Evolutionary conservation across 768 basidiomycete species (phyloP), one percentile per base, ranked within the genome.

Genomic region (Coprinellus micaceus): DNA sequence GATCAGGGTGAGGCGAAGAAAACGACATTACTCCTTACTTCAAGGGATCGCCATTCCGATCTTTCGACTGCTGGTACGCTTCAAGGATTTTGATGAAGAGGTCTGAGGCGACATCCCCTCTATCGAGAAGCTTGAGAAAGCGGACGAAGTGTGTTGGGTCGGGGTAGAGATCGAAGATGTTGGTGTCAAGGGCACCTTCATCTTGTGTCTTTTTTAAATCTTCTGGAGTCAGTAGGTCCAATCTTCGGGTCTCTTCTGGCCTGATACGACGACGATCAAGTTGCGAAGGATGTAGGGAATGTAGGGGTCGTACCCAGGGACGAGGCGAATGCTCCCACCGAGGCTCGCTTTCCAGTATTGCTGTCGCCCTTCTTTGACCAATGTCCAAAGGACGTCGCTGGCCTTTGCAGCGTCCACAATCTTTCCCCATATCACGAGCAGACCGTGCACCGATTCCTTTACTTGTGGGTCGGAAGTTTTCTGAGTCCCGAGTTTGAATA

Each of bases 31-130:
- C 5, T 17, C 61, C 72, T 53, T 46, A 86, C 86, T 74, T 75
- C 39, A 83, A 69, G 7, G 85, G 81, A 64, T 87, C 78, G 36
- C 69, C 72, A 46, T 75, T 74, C 19, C 60, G 59, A 29, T 68
- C 57, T 17, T 62, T 58, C 66, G 79, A 72, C 48, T 74, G 65
- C 41, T 75, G 82, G 67, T 95, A 92, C 3, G 74, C 74, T 61
- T 92, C 88, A 4, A 98, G 75, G 29, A 89, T 72, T 58, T 74
- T 77, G 12, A 95, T 79, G 60, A 97, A 92, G 4, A 97, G 56
- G 33, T 82, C 82, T 3, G 88, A 87, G 1, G 82, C 75, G 5
- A 95, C 75, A 55, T 94, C 91, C 17, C 78, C 67, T 15, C 91
- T 80, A 52, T 85, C 81, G 29, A 94, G 66, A 0, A 71, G 71